A percentile compares a stretch with the other conserved stretches of the same genome.
Conservation (phyloP, 2,329 filamentous ascomycete genomes). For the Lecanicillium sp. region DNA sequence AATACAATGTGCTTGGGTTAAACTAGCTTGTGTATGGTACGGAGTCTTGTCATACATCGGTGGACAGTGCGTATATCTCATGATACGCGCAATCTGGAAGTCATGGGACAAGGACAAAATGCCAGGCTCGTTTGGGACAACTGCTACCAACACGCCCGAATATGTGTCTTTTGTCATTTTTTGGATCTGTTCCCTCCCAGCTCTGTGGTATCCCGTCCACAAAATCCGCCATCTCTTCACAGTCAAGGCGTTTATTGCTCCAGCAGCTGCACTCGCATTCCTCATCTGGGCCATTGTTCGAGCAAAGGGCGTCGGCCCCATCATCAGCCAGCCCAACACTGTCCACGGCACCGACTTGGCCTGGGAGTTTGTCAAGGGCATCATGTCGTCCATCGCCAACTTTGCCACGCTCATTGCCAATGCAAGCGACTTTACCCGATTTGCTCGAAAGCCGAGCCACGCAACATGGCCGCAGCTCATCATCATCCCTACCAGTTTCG, state of each 20-base stretch:
- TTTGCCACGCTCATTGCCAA: slow-evolving; percentile 82
- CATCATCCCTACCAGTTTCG: slow-evolving; percentile 64
- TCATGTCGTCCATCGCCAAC: slow-evolving; percentile 86
- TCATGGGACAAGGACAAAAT: slow-evolving; percentile 52
- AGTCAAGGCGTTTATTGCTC: slow-evolving; percentile 78
- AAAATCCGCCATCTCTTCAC: slow-evolving; percentile 86
- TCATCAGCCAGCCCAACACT: slow-evolving; percentile 60
- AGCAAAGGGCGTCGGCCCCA: slow-evolving; percentile 75
- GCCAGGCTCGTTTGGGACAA: slow-evolving; percentile 56
- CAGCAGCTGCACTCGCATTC: slow-evolving; percentile 73
- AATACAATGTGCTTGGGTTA: slow-evolving; percentile 2
- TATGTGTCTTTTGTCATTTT: slow-evolving; percentile 83
- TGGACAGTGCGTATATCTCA: slow-evolving; percentile 74
- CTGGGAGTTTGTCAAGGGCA: slow-evolving; percentile 76
- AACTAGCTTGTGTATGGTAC: slow-evolving; percentile 70
- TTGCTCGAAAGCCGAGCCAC: slow-evolving; percentile 66
- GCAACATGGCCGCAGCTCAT: slow-evolving; percentile 74
- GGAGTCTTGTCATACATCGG: slow-evolving; percentile 82
- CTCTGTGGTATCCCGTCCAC: slow-evolving; percentile 84
- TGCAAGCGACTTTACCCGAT: slow-evolving; percentile 78
- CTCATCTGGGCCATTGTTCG: slow-evolving; percentile 80
- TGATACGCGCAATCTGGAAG: slow-evolving; percentile 81
- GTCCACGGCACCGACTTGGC: slow-evolving; percentile 60
- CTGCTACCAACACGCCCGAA: slow-evolving; percentile 65
- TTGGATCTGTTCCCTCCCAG: slow-evolving; percentile 71